Evolutionary conservation across 2,329 filamentous ascomycete genomes (phyloP), one percentile per base, ranked within the genome.

Genomic region (Trichophyton simii): DNA sequence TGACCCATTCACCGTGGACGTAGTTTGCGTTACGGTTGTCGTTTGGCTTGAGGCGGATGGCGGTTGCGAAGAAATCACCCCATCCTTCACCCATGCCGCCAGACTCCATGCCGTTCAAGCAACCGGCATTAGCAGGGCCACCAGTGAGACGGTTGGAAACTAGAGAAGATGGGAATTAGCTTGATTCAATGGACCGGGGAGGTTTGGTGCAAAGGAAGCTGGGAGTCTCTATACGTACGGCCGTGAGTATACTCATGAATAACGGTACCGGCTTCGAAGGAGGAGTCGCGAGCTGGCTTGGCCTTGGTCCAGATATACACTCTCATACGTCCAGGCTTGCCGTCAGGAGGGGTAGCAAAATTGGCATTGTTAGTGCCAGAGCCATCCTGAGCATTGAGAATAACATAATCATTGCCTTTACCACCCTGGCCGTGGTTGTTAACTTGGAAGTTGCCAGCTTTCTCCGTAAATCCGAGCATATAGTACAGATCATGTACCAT

Each of bases 41-140:
- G 13, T 38, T 5, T 13, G 42, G 18, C 63, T 64, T 64, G 18
- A 64, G 48, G 52, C 60, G 60, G 60, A 61, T 44, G 22, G 52
- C 52, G 42, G 63, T 64, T 36, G 63, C 63, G 7, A 60, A 15
- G 63, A 62, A 62, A 41, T 64, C 63, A 58, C 60, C 60, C 63
- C 63, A 64, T n/a, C 63, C 63, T 48, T 64, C 63, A 48, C 63
- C 63, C 63, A 64, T 64, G 58, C 63, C 63, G 36, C 63, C 63
- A 28, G 63, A 60, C 41, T 64, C 63, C 13, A 64, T 41, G 38
- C 38, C 63, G 22, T 48, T 59, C 52, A 64, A 52, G 55, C 63
- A 64, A 4, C 31, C 18, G 3, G 63, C 55, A 48, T 64, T 64
- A 25, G 60, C 52, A 46, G 60, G 60, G 41, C 63, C 63, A 58